phyloP scores from a whole-genome alignment of 768 basidiomycete genomes.

The Scleroderma citrinum region DNA sequence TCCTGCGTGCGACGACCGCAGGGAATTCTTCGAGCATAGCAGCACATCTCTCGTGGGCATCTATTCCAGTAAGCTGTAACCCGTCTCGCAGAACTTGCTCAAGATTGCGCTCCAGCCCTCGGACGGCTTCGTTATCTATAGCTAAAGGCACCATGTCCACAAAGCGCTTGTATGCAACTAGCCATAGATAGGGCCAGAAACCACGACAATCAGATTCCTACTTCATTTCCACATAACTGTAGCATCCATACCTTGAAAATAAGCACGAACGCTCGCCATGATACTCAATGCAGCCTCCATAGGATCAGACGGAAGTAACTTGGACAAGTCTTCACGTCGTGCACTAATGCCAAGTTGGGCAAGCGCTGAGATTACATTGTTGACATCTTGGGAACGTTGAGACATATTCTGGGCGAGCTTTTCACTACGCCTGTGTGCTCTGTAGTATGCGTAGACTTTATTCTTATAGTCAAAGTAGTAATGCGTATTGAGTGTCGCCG shows the following conservation, averaged over 20 bases:
- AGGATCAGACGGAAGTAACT: conserved; percentile 40
- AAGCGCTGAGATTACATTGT: conserved; percentile 1
- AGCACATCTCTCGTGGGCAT: conserved; percentile 40
- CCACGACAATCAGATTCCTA: neutral
- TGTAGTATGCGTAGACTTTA: conserved; percentile 49
- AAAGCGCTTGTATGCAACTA: conserved; percentile 38
- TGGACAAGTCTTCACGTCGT: conserved; percentile 37
- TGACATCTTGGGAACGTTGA: too few species aligned
- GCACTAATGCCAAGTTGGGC: conserved; percentile 17
- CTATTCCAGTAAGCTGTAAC: conserved; percentile 41
- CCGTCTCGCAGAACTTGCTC: conserved; percentile 37
- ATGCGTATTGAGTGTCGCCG: conserved; percentile 48
- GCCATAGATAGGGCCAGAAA: too few species aligned
- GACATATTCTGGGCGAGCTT: neutral
- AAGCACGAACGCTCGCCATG: conserved; percentile 61
- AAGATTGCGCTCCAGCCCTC: conserved; percentile 40
- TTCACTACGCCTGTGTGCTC: conserved; percentile 19
- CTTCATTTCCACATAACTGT: neutral
- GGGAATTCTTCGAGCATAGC: conserved; percentile 46
- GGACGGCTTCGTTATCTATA: conserved; percentile 28
- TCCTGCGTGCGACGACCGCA: conserved; percentile 36
- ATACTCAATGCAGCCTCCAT: conserved; percentile 51
- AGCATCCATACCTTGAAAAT: conserved; percentile 52
- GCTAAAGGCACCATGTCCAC: conserved; percentile 31
- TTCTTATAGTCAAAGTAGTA: conserved; percentile 44